Evolutionary conservation across 2,329 filamentous ascomycete species (phyloP).

Genomic region (Pseudocercospora crystallina): DNA sequence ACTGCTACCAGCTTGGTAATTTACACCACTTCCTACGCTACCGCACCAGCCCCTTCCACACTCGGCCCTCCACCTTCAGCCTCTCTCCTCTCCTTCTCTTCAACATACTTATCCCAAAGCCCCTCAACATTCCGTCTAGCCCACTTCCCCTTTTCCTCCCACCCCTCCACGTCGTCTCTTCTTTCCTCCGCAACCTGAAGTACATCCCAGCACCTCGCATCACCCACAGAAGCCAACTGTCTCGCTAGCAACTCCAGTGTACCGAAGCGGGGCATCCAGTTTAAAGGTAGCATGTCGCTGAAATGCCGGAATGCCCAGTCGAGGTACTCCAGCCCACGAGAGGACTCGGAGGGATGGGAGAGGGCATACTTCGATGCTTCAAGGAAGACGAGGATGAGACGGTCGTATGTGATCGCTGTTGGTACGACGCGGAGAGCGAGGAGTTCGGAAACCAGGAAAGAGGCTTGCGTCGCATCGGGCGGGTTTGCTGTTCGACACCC

Average conservation of each 20-base stretch:
- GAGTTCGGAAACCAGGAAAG: conserved; percentile 65
- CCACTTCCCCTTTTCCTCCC: conserved; percentile 27
- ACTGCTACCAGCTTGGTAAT: too few species aligned
- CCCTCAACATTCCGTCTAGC: conserved; percentile 29
- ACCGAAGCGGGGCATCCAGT: conserved; percentile 34
- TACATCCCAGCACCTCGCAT: conserved; percentile 37
- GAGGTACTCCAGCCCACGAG: conserved; percentile 22
- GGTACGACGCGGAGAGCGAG: conserved; percentile 55
- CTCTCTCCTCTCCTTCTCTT: not conserved
- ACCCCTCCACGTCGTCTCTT: conserved; percentile 28
- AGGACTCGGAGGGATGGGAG: not conserved
- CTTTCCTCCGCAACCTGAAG: conserved; percentile 33
- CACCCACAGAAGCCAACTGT: conserved; percentile 27
- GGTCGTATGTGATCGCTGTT: conserved; percentile 61
- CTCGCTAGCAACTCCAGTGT: conserved; percentile 31
- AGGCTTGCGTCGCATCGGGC: conserved; percentile 54
- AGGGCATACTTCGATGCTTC: conserved; percentile 24
- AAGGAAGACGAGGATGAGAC: conserved; percentile 58
- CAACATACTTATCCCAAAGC: conserved; percentile 17
- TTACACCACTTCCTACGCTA: too few species aligned
- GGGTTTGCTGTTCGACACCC: conserved; percentile 28
- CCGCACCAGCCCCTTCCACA: too few species aligned
- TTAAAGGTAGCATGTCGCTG: conserved; percentile 33
- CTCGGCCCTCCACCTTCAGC: too few species aligned
- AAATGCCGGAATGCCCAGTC: conserved; percentile 36